Conservation (phyloP, 1,284 basidiomycete species). For the Coriolopsis trogii region DNA sequence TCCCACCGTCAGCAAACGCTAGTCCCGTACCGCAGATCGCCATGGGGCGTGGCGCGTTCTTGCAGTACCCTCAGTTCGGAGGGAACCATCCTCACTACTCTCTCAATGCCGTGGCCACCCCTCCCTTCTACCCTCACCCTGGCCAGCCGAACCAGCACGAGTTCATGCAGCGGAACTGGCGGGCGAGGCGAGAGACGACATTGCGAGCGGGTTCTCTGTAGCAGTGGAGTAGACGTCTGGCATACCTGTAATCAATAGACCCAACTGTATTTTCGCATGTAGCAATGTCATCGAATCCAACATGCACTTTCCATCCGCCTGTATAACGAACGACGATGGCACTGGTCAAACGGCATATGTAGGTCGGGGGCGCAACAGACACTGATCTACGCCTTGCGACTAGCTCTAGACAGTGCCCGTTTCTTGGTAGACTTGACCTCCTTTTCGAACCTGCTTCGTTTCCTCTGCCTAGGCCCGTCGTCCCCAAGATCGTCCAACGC, state of each 20-base stretch:
- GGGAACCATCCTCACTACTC: constrained; percentile 11
- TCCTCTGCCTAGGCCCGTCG: constrained; percentile 50
- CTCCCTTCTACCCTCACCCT: constrained; percentile 16
- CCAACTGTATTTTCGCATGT: no score
- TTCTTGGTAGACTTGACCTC: constrained; percentile 64
- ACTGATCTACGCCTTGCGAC: constrained; percentile 3
- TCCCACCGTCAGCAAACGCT: constrained; percentile 7
- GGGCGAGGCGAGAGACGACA: constrained; percentile 4
- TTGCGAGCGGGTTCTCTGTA: not conserved
- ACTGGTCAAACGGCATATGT: no score
- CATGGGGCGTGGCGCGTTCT: constrained; percentile 17
- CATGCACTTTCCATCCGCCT: no score
- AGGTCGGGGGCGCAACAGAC: no score
- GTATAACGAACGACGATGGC: no score
- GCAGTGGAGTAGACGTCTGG: not conserved
- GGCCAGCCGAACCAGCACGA: constrained; percentile 10
- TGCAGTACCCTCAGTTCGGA: constrained; percentile 12
- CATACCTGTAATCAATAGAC: constrained; percentile 6
- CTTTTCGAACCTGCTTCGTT: constrained; percentile 78
- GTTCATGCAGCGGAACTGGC: constrained; percentile 22
- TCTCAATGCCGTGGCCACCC: constrained; percentile 18
- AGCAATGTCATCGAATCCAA: no score
- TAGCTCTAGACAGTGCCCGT: constrained; percentile 30
- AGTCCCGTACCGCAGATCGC: constrained; percentile 21
- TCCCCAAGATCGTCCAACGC: constrained; percentile 45